Conservation (phyloP, 139 green algal genomes). For the Edaphochlamys debaryana region DNA sequence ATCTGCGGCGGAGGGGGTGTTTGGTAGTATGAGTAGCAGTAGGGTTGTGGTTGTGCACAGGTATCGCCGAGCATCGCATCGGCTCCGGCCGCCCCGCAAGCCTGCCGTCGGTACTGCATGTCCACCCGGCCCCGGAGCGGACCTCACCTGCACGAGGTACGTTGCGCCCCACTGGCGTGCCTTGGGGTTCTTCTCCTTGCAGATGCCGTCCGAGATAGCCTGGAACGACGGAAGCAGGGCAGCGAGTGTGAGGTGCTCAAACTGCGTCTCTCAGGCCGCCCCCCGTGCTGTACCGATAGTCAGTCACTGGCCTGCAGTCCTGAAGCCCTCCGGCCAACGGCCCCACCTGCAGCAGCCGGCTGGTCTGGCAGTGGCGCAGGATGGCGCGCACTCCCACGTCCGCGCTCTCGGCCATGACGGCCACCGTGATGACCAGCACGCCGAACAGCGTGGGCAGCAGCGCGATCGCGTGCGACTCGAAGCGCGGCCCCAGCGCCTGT, state of each 20-base stretch:
- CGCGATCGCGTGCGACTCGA: constrained; percentile 61
- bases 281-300: too few species aligned
- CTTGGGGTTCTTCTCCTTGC: constrained; percentile 71
- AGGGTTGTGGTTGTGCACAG: too few species aligned
- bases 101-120: too few species aligned
- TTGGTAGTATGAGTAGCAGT: too few species aligned
- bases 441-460: constrained; percentile 79
- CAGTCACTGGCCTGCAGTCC: too few species aligned
- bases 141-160: constrained; percentile 62
- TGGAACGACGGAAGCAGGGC: too few species aligned
- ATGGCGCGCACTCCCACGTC: constrained; percentile 60
- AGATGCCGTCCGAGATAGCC: constrained; percentile 52
- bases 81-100: too few species aligned
- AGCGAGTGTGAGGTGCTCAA: too few species aligned
- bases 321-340: too few species aligned
- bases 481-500: constrained; percentile 55
- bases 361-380: constrained; percentile 65
- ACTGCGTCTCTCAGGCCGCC: too few species aligned
- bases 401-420: constrained; percentile 80
- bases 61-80: too few species aligned
- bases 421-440: constrained; percentile 81
- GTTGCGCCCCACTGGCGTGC: constrained; percentile 57
- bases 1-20: constrained; percentile 44
- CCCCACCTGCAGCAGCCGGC: constrained; percentile 60
- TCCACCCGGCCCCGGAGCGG: too few species aligned